Evolutionary conservation across 1,139 yeast genomes (phyloP), one percentile per base, ranked within the genome.

Genomic region (Candida smagusa): DNA sequence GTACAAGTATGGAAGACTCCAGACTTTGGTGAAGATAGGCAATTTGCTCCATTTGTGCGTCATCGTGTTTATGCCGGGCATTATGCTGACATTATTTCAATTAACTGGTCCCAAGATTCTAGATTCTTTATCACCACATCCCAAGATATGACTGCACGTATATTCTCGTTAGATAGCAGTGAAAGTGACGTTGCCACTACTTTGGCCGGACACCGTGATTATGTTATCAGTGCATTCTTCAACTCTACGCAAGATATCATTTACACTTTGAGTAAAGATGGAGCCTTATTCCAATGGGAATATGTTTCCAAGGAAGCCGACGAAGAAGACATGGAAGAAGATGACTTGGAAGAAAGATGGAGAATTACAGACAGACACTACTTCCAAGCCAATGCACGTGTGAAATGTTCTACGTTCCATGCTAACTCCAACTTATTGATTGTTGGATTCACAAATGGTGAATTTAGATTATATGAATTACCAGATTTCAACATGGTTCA

Each of bases 1-100:
- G 66, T 92, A 21, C 97, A 94, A 58, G 85, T 92, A 9, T 92
- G 99, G 99, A 82, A 79, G 52, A 88, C 97, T 1, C 97, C 97
- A 0, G 81, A 79, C 36, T 70, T 72, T 27, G 65, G 79, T 2
- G 86, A 82, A 49, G 83, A 77, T 46, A 72, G 95, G 46, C 97
- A 89, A 58, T 92, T 94, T 72, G 94, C 96, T 1, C 99, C 98
- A 11, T 94, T 92, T 63, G 85, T 92, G 30, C 83, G 95, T 48
- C 89, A 87, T 59, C 72, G 96, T 52, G 77, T 86, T 6, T 89
- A 89, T 53, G 88, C 97, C 2, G 99, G 98, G 22, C 98, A 92
- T 63, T 89, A 82, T 58, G 81, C 82, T 37, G 95, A 87, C 47
- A 80, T 94, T 21, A 74, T 80, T 1, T 78, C 87, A 6, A 62